These are phyloP conservation scores for Anisodus tanguticus DNA, from an alignment of 257 asterid species.

Conservation along the genomic window DNA sequence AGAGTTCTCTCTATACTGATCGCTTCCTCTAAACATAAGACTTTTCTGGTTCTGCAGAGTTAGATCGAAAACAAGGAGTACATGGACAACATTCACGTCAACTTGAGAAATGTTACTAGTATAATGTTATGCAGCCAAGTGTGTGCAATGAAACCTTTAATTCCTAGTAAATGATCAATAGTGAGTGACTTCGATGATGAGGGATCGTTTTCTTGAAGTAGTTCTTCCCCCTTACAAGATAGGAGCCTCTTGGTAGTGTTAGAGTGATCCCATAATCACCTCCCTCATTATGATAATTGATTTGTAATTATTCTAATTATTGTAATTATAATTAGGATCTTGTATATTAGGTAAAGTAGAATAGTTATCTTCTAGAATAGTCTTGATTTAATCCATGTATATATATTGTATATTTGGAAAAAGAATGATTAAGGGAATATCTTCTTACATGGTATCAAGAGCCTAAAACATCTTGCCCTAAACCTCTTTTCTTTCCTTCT, in stretches of 20 bases:
- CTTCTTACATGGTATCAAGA: too few relatives aligned
- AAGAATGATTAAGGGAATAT: too few relatives aligned
- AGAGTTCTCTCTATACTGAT: not conserved
- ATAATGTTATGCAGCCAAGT: not conserved
- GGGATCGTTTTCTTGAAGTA: not conserved
- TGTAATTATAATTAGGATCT: too few relatives aligned
- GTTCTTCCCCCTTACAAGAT: not conserved
- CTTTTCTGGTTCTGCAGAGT: conserved; percentile 25
- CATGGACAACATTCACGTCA: not conserved
- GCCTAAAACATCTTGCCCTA: too few relatives aligned
- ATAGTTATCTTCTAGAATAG: too few relatives aligned
- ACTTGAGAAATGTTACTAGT: not conserved
- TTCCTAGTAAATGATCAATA: not conserved
- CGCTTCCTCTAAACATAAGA: conserved; percentile 8
- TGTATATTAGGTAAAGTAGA: too few relatives aligned
- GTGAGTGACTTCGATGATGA: not conserved
- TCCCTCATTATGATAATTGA: too few relatives aligned
- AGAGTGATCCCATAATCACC: too few relatives aligned
- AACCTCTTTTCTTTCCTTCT: too few relatives aligned
- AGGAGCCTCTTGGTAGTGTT: not conserved
- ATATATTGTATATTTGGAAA: too few relatives aligned
- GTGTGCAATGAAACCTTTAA: not conserved
- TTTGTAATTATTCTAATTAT: too few relatives aligned
- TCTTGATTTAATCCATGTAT: too few relatives aligned
- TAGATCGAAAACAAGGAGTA: not conserved